Evolutionary conservation across 2,329 filamentous ascomycete genomes (phyloP).

Genomic region (Fusarium sp.): DNA sequence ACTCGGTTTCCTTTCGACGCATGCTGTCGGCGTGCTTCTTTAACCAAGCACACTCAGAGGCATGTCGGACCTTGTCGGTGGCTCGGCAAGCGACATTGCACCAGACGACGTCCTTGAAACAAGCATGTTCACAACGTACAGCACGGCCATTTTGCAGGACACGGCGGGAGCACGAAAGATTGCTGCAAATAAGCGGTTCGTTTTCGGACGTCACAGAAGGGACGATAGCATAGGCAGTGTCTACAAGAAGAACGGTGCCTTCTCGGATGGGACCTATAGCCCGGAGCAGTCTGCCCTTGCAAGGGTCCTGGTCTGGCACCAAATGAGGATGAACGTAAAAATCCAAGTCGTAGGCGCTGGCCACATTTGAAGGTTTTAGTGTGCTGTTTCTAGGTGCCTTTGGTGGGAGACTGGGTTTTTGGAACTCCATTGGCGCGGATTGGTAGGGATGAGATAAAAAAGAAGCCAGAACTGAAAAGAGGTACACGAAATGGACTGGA

Average conservation of each 20-base stretch:
- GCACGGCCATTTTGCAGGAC: slow-evolving; percentile 26
- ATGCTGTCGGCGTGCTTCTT: slow-evolving; percentile 32
- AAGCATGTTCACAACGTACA: slow-evolving; percentile 36
- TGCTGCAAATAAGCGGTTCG: slow-evolving; percentile 47
- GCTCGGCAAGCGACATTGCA: slow-evolving; percentile 42
- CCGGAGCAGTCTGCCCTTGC: slow-evolving; percentile 47
- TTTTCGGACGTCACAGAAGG: slow-evolving; percentile 39
- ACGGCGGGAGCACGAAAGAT: slow-evolving; percentile 42
- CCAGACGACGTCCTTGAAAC: slow-evolving; percentile 46
- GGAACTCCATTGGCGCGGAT: slow-evolving; percentile 33
- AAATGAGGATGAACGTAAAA: slow-evolving; percentile 45
- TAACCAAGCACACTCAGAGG: slow-evolving; percentile 47
- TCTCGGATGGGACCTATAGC: slow-evolving; percentile 38
- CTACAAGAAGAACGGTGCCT: slow-evolving; percentile 47
- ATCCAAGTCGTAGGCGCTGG: slow-evolving; percentile 29
- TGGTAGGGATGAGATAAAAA: background rate
- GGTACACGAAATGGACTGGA: background rate
- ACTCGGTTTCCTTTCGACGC: slow-evolving; percentile 39
- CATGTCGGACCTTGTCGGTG: slow-evolving; percentile 41
- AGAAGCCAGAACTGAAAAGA: background rate
- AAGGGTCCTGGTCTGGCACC: slow-evolving; percentile 42
- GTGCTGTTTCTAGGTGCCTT: slow-evolving; percentile 21
- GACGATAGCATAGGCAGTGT: slow-evolving; percentile 48
- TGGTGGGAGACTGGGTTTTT: slow-evolving; percentile 25
- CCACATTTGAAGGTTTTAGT: slow-evolving; percentile 22